Evolutionary conservation across 331 rosid genomes (phyloP).

Genomic region (Acacia pycnantha): DNA sequence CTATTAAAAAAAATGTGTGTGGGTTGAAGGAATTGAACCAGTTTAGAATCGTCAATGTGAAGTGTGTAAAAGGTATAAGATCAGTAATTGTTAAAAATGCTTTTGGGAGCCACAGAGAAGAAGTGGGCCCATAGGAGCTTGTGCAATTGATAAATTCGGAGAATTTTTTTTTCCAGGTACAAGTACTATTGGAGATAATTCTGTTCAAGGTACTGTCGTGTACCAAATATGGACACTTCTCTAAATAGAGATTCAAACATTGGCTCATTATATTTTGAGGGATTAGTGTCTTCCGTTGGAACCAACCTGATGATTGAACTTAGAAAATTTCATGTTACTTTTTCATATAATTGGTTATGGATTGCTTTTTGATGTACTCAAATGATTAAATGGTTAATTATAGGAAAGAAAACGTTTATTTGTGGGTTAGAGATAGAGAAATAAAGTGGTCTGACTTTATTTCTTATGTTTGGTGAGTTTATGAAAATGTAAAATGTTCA

Average conservation of each 20-base stretch:
- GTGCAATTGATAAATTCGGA: too few species aligned
- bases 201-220: accelerated
- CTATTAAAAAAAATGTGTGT: neutral
- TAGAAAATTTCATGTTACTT: too few species aligned
- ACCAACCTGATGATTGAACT: too few species aligned
- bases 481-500: neutral
- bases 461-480: neutral
- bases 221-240: too few species aligned
- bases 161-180: too few species aligned
- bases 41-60: neutral
- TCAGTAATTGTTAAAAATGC: neutral
- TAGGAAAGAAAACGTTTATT: neutral
- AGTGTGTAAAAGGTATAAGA: neutral
- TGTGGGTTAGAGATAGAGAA: neutral
- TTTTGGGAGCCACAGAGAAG: too few species aligned
- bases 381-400: neutral
- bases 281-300: accelerated
- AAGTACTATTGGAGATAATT: too few species aligned
- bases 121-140: too few species aligned
- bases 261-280: too few species aligned
- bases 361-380: neutral
- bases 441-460: neutral
- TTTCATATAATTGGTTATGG: neutral
- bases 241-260: accelerated
- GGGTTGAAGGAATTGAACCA: neutral